These are phyloP conservation scores for Didymella pomorum DNA, from an alignment of 2,329 filamentous ascomycete genomes.

Conservation along the genomic window DNA sequence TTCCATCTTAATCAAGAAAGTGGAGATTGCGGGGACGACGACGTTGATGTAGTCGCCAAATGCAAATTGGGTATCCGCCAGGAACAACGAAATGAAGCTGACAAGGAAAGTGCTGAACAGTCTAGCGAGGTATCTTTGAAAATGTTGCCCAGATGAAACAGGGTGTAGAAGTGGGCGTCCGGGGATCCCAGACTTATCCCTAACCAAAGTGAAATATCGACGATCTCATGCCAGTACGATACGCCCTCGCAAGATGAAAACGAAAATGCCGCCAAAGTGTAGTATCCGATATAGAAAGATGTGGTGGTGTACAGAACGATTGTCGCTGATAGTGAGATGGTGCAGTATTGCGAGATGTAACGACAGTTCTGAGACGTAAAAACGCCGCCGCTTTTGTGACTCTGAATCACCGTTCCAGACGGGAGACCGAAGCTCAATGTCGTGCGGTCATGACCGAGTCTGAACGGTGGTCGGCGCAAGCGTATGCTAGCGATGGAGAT, in stretches of 20 bases:
- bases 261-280: slow-evolving; percentile 39
- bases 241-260: slow-evolving; percentile 27
- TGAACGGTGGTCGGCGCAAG: slow-evolving; percentile 31
- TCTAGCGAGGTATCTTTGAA: slow-evolving; percentile 47
- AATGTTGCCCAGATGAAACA: slow-evolving; percentile 31
- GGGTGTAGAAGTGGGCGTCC: slow-evolving; percentile 26
- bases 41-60: slow-evolving; percentile 41
- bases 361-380: slow-evolving; percentile 35
- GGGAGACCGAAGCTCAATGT: slow-evolving; percentile 43
- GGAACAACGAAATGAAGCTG: slow-evolving; percentile 33
- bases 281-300: slow-evolving; percentile 29
- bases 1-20: slow-evolving; percentile 29
- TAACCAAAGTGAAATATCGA: slow-evolving; percentile 17
- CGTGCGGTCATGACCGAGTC: slow-evolving; percentile 46
- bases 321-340: slow-evolving; percentile 33
- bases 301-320: slow-evolving; percentile 35
- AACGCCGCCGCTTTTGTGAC: slow-evolving; percentile 20
- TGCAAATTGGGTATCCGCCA: slow-evolving; percentile 49
- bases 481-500: slow-evolving; percentile 30
- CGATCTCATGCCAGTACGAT: slow-evolving; percentile 31
- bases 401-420: slow-evolving; percentile 48
- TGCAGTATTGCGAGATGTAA: slow-evolving; percentile 33
- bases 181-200: slow-evolving; percentile 13
- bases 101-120: slow-evolving; percentile 35
- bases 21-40: slow-evolving; percentile 24